phyloP scores from a whole-genome alignment of 352 stramenopile species.

The Phytophthora macrochlamydospora region DNA sequence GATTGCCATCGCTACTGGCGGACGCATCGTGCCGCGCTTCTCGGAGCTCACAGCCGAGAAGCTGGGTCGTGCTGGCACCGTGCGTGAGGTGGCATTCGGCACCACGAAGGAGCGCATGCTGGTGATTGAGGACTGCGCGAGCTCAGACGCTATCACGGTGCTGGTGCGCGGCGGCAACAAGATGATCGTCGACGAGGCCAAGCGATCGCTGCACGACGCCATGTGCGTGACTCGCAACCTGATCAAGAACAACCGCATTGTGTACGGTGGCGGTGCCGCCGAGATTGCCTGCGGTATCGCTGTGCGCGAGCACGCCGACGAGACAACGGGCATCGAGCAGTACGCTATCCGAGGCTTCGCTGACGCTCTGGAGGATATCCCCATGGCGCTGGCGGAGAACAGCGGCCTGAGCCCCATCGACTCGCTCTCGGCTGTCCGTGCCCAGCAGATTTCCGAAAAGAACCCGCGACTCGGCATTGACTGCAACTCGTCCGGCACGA shows the following conservation, averaged over 20 bases:
- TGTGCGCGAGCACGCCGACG: conserved; percentile 90
- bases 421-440: conserved; percentile 97
- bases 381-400: conserved; percentile 99
- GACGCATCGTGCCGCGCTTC: conserved; percentile 98
- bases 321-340: conserved; percentile 89
- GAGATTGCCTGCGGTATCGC: conserved; percentile 98
- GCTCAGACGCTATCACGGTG: conserved; percentile 98
- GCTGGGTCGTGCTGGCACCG: conserved; percentile 93
- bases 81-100: conserved; percentile 97
- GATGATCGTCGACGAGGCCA: conserved; percentile 99
- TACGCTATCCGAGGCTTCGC: conserved; percentile 99
- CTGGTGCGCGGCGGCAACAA: conserved; percentile 99
- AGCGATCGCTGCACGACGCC: conserved; percentile 99
- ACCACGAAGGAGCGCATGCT: conserved; percentile 99
- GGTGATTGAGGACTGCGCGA: conserved; percentile 98
- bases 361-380: conserved; percentile 99
- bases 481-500: conserved; percentile 93
- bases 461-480: conserved; percentile 97
- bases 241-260: conserved; percentile 99
- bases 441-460: conserved; percentile 93
- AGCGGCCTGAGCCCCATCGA: conserved; percentile 97
- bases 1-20: conserved; percentile 99
- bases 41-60: conserved; percentile 97
- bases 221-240: conserved; percentile 99
- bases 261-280: conserved; percentile 98